These are phyloP conservation scores for Lotus japonicus DNA, from an alignment of 306 rosid species.

Conservation along the genomic window DNA sequence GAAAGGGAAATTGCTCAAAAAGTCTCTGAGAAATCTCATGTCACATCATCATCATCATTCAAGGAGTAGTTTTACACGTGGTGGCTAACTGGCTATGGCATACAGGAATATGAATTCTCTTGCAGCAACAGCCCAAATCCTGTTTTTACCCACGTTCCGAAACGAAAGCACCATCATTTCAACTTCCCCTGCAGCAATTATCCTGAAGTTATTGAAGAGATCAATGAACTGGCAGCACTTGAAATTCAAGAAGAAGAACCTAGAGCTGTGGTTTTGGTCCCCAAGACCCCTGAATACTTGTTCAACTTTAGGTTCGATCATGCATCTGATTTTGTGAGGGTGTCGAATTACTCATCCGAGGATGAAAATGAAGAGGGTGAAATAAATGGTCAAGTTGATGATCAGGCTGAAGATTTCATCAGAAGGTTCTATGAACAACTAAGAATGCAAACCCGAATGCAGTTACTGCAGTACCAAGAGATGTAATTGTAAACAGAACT, in stretches of 20 bases:
- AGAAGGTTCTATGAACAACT: conserved; percentile 52
- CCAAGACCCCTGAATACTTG: conserved; percentile 30
- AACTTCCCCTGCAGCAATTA: conserved; percentile 47
- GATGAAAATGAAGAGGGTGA: conserved; percentile 28
- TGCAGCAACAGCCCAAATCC: conserved; percentile 54
- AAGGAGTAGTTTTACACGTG: conserved; percentile 22
- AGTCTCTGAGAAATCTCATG: conserved; percentile 45
- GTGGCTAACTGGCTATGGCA: conserved; percentile 21
- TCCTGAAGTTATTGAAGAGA: conserved; percentile 25
- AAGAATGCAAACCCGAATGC: conserved; percentile 30
- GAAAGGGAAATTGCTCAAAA: conserved; percentile 42
- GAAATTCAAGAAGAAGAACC: not conserved
- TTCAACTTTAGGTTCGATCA: no score
- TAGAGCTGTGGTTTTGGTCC: conserved; percentile 20
- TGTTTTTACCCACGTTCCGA: conserved; percentile 39
- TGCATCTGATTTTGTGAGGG: conserved; percentile 29
- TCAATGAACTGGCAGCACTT: not conserved
- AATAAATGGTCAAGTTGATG: conserved; percentile 37
- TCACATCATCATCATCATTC: conserved; percentile 26
- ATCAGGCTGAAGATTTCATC: conserved; percentile 52
- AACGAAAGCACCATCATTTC: conserved; percentile 32
- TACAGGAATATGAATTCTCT: conserved; percentile 57
- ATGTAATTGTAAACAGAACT: not conserved
- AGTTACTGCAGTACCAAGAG: conserved; percentile 32
- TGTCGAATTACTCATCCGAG: conserved; percentile 39